Evolutionary conservation across 805 yeast species (phyloP), one percentile per base, ranked within the genome.

Genomic region (Komagataella pastoris): DNA sequence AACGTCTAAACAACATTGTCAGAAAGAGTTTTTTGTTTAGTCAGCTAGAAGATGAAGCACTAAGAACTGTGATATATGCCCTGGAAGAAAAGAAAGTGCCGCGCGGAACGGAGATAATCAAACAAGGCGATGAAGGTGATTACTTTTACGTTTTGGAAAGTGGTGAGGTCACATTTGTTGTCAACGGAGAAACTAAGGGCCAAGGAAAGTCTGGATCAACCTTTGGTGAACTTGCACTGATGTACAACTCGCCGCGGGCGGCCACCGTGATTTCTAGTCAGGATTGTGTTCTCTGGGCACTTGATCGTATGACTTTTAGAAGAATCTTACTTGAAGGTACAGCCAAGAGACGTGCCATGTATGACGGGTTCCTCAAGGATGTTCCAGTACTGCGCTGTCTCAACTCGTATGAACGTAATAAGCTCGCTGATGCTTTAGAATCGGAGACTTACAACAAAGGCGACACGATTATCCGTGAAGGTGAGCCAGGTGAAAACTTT

Each of bases 191-290:
- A 47, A 77, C 80, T 60, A 91, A 89, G 44, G 83, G 79, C 62
- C 72, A 85, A 1, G 76, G 87, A n/a, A 84, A 87, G 7, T 81
- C 88, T 45, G 97, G 98, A 6, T 80, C 95, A 3, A 83, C 91
- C 47, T 93, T 93, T 68, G 99, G 99, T 63, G 99, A 93, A 68
- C 76, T 93, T 61, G 99, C 99, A 3, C 76, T 93, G 60, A 89
- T 93, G 96, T 91, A 93, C 72, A 91, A 93, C 66, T 82, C 97
- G 17, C 97, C 97, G 55, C 82, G 99, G 69, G 98, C 98, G 6
- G 98, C 98, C 7, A 88, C 98, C 1, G 97, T 87, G 1, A 60
- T 76, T 24, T 90, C 96, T 7, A 66, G 73, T 21, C 74, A 85
- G 6, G 88, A 85, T 54, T 76, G 84, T 60, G 79, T 80, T 36